Evolutionary conservation across 2,329 filamentous ascomycete species (phyloP), one percentile per base, ranked within the genome.

Genomic region (Cladosporium sp.): DNA sequence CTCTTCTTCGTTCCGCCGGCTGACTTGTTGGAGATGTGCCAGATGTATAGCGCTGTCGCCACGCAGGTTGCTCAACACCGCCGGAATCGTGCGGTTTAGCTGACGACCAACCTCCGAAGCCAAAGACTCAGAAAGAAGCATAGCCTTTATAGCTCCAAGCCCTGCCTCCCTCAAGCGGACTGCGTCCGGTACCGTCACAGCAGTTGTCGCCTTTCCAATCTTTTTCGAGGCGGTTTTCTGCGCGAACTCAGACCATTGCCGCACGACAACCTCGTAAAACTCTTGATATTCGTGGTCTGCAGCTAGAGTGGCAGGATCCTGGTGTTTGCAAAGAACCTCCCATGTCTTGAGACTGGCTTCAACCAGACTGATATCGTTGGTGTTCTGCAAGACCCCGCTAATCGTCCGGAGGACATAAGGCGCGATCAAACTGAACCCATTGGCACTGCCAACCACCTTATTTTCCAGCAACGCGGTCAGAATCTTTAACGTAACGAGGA

Each of bases 381-480:
- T 95, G 55, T 83, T 82, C 40, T 58, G 55, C 50, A 97, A 80
- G 63, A 97, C 85, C 52, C 85, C 85, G 59, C 86, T 83, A 65
- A 97, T 81, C 59, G 96, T 87, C 62, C 85, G 87, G 66, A 97
- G 82, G 52, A 96, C 84, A 64, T 87, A 63, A 57, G 82, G 81
- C 44, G 89, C 89, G 68, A 95, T 95, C 48, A 98, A 83, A 48
- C 89, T 87, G 45, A 96, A 82, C 68, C 96, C 91, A 68, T 91
- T 63, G 87, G 55, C 89, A 87, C 41, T 89, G 35, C 61, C 61
- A 42, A 69, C 64, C 22, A 58, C 61, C 54, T 65, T 64, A 52
- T 96, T 96, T 67, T 97, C 91, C 70, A 97, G 90, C 63, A 98
- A 79, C 43, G 91, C 89, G 56, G 86, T 84, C 60, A 96, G 78